Conservation (phyloP, 768 basidiomycete genomes). For the Psilocybe azurescens region DNA sequence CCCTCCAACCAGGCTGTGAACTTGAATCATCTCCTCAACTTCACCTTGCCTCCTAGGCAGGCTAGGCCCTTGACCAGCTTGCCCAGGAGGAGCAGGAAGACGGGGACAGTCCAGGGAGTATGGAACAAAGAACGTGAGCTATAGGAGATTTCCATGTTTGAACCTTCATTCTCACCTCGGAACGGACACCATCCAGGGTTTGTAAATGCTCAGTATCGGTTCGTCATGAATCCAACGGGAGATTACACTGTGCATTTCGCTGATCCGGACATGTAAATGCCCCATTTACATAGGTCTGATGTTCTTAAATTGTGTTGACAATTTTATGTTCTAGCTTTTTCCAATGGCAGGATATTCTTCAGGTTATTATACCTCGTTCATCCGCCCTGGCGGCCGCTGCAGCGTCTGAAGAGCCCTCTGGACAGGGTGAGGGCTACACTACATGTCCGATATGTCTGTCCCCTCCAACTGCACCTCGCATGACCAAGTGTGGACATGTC, state of each 20-base stretch:
- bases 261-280: constrained; percentile 93
- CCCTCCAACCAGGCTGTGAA: constrained; percentile 62
- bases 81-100: constrained; percentile 79
- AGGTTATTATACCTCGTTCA: constrained; percentile 89
- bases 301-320: background rate
- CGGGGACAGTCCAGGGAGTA: constrained; percentile 63
- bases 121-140: constrained; percentile 94
- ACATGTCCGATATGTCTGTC: constrained; percentile 96
- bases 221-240: constrained; percentile 93
- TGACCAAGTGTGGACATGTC: constrained; percentile 98
- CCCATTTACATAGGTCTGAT: constrained; percentile 11
- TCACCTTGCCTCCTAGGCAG: constrained; percentile 90
- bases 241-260: constrained; percentile 95
- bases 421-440: constrained; percentile 63
- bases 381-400: constrained; percentile 75
- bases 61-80: constrained; percentile 56
- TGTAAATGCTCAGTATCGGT: constrained; percentile 95
- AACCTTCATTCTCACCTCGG: constrained; percentile 2
- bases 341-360: constrained; percentile 95
- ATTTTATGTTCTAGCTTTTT: constrained; percentile 67
- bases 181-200: constrained; percentile 62
- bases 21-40: constrained; percentile 90
- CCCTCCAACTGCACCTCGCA: constrained; percentile 85
- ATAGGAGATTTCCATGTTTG: background rate
- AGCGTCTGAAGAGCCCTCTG: constrained; percentile 43